Percentiles rank a stretch among this genome's conserved stretches.
Evolutionary conservation across 768 basidiomycete genomes (phyloP).

Genomic region (Lentinus tigrinus): DNA sequence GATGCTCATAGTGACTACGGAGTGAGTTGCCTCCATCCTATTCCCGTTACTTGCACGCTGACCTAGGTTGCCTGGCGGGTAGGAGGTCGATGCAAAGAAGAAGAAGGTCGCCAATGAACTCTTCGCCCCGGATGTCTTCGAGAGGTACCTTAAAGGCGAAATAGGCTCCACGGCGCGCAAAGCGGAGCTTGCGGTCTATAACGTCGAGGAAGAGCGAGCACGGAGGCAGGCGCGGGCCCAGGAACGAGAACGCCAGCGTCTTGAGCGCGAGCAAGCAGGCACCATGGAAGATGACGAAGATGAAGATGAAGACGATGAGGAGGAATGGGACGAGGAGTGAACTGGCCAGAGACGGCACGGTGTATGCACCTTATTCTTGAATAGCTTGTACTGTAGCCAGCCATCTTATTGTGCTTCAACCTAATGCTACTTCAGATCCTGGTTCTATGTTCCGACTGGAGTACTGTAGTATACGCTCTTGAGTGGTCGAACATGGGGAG

Average conservation of each 20-base stretch:
- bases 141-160: conserved; percentile 25
- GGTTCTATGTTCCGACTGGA: too few species aligned
- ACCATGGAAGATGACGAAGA: conserved; percentile 2
- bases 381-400: too few species aligned
- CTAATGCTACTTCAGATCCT: too few species aligned
- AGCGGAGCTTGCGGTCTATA: conserved; percentile 24
- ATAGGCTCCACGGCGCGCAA: conserved; percentile 23
- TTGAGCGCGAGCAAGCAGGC: too few species aligned
- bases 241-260: too few species aligned
- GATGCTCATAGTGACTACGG: conserved; percentile 14
- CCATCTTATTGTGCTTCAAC: too few species aligned
- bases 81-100: conserved; percentile 27
- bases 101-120: conserved; percentile 23
- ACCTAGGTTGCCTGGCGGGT: not conserved
- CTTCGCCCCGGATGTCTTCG: conserved; percentile 24
- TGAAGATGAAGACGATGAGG: not conserved
- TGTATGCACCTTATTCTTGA: too few species aligned
- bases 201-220: conserved; percentile 15
- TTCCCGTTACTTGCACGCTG: not conserved
- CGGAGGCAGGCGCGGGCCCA: too few species aligned
- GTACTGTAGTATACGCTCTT: too few species aligned
- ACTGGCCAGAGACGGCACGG: too few species aligned
- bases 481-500: too few species aligned
- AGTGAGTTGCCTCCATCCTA: not conserved
- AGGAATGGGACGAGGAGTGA: not conserved